Evolutionary conservation across 2,329 filamentous ascomycete genomes (phyloP).

Genomic region (Curvularia spicifera): DNA sequence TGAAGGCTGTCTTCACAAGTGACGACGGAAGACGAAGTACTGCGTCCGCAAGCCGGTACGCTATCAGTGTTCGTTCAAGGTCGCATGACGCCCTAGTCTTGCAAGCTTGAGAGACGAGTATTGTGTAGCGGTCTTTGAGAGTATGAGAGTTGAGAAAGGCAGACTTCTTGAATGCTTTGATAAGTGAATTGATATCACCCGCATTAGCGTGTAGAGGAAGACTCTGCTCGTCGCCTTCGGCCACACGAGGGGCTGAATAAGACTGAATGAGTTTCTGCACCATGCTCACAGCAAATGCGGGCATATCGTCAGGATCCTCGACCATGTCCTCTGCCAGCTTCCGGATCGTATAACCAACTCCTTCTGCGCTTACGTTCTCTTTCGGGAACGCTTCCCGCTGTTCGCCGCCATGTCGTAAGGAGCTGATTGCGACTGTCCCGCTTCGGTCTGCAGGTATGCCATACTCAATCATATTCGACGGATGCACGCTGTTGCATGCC

Average conservation of each 20-base stretch:
- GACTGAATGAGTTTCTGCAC: constrained; percentile 28
- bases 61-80: constrained; percentile 38
- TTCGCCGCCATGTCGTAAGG: constrained; percentile 26
- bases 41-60: constrained; percentile 37
- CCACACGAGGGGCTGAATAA: constrained; percentile 13
- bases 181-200: constrained; percentile 16
- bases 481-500: constrained; percentile 60
- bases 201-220: neutral
- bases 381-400: constrained; percentile 27
- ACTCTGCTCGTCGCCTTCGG: neutral
- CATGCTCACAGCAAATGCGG: constrained; percentile 32
- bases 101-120: constrained; percentile 40
- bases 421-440: constrained; percentile 46
- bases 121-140: constrained; percentile 40
- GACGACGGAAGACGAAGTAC: constrained; percentile 25
- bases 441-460: constrained; percentile 56
- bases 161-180: constrained; percentile 28
- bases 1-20: constrained; percentile 30
- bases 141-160: constrained; percentile 37
- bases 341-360: constrained; percentile 41
- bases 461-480: constrained; percentile 65
- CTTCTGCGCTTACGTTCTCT: constrained; percentile 39
- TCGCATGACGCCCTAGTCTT: constrained; percentile 22
- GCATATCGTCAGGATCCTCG: constrained; percentile 33
- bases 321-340: constrained; percentile 44